These are phyloP conservation scores for Alternaria brassicae DNA, from an alignment of 2,329 filamentous ascomycete genomes.

Conservation along the genomic window DNA sequence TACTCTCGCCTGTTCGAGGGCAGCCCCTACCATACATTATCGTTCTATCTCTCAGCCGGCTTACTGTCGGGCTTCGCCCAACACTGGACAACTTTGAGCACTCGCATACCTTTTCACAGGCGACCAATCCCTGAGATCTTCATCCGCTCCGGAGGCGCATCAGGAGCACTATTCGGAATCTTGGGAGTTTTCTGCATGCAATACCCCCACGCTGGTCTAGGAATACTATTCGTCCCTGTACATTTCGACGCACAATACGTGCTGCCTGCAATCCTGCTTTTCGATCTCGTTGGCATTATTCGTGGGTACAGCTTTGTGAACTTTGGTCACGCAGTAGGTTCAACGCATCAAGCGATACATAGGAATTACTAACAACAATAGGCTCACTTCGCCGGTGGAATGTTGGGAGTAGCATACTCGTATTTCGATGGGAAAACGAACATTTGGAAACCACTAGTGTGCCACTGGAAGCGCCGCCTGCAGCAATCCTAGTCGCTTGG, in stretches of 20 bases:
- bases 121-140: constrained; percentile 30
- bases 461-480: constrained; percentile 36
- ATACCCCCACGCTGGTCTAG: constrained; percentile 39
- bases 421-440: constrained; percentile 44
- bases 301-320: constrained; percentile 38
- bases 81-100: constrained; percentile 32
- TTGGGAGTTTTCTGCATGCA: constrained; percentile 43
- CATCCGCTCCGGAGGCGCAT: constrained; percentile 43
- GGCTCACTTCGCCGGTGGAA: constrained; percentile 44
- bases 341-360: not conserved
- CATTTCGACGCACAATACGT: constrained; percentile 42
- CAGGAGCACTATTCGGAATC: constrained; percentile 44
- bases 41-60: constrained; percentile 43
- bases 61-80: constrained; percentile 42
- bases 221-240: constrained; percentile 44
- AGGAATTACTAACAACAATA: constrained; percentile 22
- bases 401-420: constrained; percentile 42
- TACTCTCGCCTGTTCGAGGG: constrained; percentile 42
- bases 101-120: constrained; percentile 28
- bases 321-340: constrained; percentile 47
- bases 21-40: constrained; percentile 36
- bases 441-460: constrained; percentile 45
- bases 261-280: constrained; percentile 41
- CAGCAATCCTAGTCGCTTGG: constrained; percentile 9
- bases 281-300: constrained; percentile 44